A percentile compares a stretch with the other conserved stretches of the same genome.
These are phyloP conservation scores for Diaporthe caulivora DNA, from an alignment of 2,329 filamentous ascomycete genomes.

Conservation along the genomic window DNA sequence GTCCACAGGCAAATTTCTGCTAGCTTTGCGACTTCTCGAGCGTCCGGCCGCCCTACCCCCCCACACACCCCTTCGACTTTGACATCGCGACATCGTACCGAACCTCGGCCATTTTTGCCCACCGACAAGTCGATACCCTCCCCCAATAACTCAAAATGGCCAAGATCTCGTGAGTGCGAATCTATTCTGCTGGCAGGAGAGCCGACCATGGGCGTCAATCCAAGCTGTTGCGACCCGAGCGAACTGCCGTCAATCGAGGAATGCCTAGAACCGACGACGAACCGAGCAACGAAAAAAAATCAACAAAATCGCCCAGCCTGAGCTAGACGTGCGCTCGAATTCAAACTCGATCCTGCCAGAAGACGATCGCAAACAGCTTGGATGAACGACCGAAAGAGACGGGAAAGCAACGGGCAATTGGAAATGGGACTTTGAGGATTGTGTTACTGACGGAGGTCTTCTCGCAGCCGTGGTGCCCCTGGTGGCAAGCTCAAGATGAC, in stretches of 20 bases:
- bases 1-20: slow-evolving; percentile 38
- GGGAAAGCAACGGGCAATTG: not conserved
- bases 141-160: slow-evolving; percentile 40
- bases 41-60: slow-evolving; percentile 11
- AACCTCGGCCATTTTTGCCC: slow-evolving; percentile 39
- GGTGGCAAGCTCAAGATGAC: slow-evolving; percentile 99
- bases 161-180: slow-evolving; percentile 41
- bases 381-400: slow-evolving; percentile 28
- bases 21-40: slow-evolving; percentile 1
- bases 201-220: slow-evolving; percentile 26
- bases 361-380: slow-evolving; percentile 27
- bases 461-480: slow-evolving; percentile 82
- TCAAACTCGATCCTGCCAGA: not conserved
- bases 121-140: slow-evolving; percentile 35
- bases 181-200: not conserved
- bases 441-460: slow-evolving; percentile 50
- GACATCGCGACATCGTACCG: slow-evolving; percentile 36
- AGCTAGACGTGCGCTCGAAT: not conserved
- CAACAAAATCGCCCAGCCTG: not conserved
- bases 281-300: slow-evolving; percentile 15
- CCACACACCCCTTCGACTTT: slow-evolving; percentile 34
- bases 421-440: not conserved
- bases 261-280: slow-evolving; percentile 3
- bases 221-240: slow-evolving; percentile 34
- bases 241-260: not conserved